A percentile compares a stretch with the other conserved stretches of the same genome.
Evolutionary conservation across 2,329 filamentous ascomycete species (phyloP).

Genomic region (Sclerotinia borealis): DNA sequence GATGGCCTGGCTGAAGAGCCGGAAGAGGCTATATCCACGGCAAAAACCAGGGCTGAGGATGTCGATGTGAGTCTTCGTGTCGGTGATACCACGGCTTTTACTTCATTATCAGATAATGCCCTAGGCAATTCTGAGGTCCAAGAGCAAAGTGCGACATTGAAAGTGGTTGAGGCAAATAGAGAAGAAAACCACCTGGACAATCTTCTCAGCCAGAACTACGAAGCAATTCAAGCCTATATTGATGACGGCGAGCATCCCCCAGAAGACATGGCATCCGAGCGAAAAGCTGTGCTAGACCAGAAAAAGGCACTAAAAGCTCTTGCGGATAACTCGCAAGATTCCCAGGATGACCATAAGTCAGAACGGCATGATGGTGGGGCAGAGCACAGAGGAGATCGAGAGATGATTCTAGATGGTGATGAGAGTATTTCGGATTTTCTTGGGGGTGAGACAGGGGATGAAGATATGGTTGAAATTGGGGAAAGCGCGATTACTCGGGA

Average conservation of each 20-base stretch:
- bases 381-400: not conserved
- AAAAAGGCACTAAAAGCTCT: conserved; percentile 10
- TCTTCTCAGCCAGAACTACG: conserved; percentile 21
- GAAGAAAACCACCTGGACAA: conserved; percentile 14
- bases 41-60: not conserved
- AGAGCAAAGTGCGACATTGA: not conserved
- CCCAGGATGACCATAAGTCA: not conserved
- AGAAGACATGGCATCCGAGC: conserved; percentile 21
- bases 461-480: not conserved
- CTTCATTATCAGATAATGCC: not conserved
- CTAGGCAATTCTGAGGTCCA: not conserved
- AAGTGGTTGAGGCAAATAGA: not conserved
- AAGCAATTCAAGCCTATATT: conserved; percentile 20
- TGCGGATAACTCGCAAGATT: not conserved
- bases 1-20: not conserved
- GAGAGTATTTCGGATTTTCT: not conserved
- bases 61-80: not conserved
- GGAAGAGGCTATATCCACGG: not conserved
- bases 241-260: conserved; percentile 23
- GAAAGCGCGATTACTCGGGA: too few relatives aligned
- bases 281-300: conserved; percentile 23
- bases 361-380: not conserved
- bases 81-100: not conserved
- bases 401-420: not conserved
- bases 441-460: not conserved